A percentile compares a stretch with the other conserved stretches of the same genome.
phyloP scores from a whole-genome alignment of 2,329 filamentous ascomycete species.

The Huntiella abstrusa region DNA sequence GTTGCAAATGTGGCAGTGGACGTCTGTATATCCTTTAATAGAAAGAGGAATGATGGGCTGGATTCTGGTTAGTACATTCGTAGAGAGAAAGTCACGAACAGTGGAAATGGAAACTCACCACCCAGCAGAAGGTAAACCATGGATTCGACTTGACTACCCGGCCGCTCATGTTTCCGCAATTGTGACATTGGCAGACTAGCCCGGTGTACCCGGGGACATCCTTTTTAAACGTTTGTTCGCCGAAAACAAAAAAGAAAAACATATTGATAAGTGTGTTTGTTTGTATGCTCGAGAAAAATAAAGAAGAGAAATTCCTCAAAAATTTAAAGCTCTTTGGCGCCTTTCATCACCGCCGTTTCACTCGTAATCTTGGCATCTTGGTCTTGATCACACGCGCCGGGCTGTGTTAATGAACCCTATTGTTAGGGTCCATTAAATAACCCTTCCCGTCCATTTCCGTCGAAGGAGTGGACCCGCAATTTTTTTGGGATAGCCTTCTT shows the following conservation, averaged over 20 bases:
- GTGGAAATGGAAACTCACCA: conserved; percentile 28
- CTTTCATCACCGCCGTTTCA: neutral
- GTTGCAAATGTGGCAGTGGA: conserved; percentile 57
- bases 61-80: neutral
- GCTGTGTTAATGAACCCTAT: neutral
- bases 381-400: neutral
- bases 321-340: neutral
- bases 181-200: conserved; percentile 42
- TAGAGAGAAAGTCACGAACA: conserved; percentile 12
- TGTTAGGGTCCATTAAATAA: too few species aligned
- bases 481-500: neutral
- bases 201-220: conserved; percentile 42
- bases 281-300: neutral
- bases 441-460: too few species aligned
- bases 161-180: conserved; percentile 46
- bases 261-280: conserved; percentile 19
- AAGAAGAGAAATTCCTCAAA: neutral
- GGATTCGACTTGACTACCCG: conserved; percentile 42
- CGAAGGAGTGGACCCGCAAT: too few species aligned
- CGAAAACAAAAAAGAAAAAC: conserved; percentile 45
- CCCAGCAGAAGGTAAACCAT: conserved; percentile 67
- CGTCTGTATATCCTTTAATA: conserved; percentile 46
- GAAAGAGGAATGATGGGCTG: conserved; percentile 55
- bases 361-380: neutral
- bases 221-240: conserved; percentile 41